These are phyloP conservation scores for Berkeleyomyces basicola DNA, from an alignment of 2,329 filamentous ascomycete species.

Conservation along the genomic window DNA sequence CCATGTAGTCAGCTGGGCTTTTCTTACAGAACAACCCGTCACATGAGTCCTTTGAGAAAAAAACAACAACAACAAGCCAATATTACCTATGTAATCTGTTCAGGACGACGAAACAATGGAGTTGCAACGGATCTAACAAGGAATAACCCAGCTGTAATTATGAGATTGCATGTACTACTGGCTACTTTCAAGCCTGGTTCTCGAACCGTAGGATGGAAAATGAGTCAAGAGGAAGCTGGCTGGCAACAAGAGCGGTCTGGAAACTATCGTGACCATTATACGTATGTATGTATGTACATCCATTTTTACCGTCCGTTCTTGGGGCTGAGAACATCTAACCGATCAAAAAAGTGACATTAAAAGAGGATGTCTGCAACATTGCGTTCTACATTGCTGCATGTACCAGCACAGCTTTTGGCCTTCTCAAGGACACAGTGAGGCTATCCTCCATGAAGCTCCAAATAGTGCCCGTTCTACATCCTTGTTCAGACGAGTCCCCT, in stretches of 20 bases:
- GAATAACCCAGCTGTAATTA: background rate
- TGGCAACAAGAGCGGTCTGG: background rate
- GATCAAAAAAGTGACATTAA: background rate
- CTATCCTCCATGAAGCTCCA: background rate
- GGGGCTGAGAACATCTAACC: background rate
- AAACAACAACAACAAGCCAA: background rate
- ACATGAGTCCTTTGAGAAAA: background rate
- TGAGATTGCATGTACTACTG: background rate
- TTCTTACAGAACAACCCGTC: background rate
- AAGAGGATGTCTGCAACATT: background rate
- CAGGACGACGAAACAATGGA: background rate
- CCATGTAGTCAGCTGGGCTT: background rate
- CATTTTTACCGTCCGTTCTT: background rate
- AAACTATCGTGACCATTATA: background rate
- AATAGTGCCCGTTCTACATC: too few relatives aligned
- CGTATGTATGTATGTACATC: background rate
- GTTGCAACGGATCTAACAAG: background rate
- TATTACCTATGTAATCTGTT: background rate
- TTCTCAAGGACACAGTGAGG: background rate
- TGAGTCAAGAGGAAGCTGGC: background rate
- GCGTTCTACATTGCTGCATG: background rate
- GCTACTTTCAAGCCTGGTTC: background rate
- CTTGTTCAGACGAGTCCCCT: background rate
- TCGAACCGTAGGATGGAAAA: background rate
- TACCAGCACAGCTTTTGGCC: background rate